Evolutionary conservation across 2,329 filamentous ascomycete species (phyloP).

Genomic region (Fusarium robinianum): DNA sequence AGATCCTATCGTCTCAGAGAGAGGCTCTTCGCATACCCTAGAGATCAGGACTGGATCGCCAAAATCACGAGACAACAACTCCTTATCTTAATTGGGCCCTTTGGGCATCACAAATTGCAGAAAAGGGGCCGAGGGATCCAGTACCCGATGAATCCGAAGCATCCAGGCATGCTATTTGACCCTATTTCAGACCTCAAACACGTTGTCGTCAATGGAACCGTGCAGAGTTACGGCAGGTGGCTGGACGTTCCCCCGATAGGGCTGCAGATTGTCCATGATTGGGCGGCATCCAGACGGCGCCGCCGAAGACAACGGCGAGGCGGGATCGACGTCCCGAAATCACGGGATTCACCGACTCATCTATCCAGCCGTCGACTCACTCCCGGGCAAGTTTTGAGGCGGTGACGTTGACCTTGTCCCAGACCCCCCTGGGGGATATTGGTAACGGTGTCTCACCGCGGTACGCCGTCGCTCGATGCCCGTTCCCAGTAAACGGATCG

Average conservation of each 20-base stretch:
- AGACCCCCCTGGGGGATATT: conserved; percentile 1
- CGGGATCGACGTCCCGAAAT: conserved; percentile 7
- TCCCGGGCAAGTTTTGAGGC: conserved; percentile 3
- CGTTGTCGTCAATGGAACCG: not conserved
- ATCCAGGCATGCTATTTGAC: not conserved
- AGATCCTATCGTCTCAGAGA: too few species aligned
- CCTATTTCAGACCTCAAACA: conserved; percentile 1
- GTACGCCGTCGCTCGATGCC: not conserved
- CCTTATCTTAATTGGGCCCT: conserved; percentile 6
- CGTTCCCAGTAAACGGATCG: not conserved
- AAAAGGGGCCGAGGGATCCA: not conserved
- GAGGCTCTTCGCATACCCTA: conserved; percentile 11
- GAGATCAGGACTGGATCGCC: not conserved
- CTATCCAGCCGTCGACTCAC: conserved; percentile 8
- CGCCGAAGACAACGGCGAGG: conserved; percentile 5
- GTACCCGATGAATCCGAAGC: not conserved
- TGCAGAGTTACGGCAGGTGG: not conserved
- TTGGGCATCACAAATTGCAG: not conserved
- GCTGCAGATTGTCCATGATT: conserved; percentile 3
- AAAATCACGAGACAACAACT: conserved; percentile 7
- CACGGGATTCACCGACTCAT: conserved; percentile 15
- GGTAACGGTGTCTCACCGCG: conserved; percentile 11
- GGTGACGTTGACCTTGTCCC: conserved; percentile 1
- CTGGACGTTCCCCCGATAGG: conserved; percentile 1
- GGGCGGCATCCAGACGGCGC: not conserved